Evolutionary conservation across 2,329 filamentous ascomycete species (phyloP), one percentile per base, ranked within the genome.

Genomic region (Neopestalotiopsis sp.): DNA sequence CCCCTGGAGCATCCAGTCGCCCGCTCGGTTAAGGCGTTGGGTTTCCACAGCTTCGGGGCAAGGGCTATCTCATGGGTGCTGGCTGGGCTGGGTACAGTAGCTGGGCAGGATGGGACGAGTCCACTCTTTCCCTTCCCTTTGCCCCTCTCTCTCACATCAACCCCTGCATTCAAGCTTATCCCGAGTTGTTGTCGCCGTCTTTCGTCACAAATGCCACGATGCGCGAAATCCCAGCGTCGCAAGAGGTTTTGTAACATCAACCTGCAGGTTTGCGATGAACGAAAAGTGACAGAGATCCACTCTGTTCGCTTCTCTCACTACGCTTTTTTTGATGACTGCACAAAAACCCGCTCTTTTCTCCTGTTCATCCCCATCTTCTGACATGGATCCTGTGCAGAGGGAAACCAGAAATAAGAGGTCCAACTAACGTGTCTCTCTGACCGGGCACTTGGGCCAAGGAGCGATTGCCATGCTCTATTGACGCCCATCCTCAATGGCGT

Each of bases 401-500:
- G 34, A 12, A 10, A 38, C 24, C 24, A 28, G 2, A 28, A 34
- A 20, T 20, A 34, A 30, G 17, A 20, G 24, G 45, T 6, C 45
- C 10, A 20, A 52, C 45, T 17, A 52, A n/a, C 17, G 7, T 52
- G n/a, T 20, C 30, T 40, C 30, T 40, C 32, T 62, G 59, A 62
- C 59, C 59, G 59, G 59, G 32, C 59, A 62, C 59, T 40, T 40
- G 59, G 59, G 32, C 59, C 59, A 62, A 40, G 24, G 24, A 28
- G 32, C 30, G 30, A 62, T 38, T 34, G n/a, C n/a, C 28, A 62
- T 40, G n/a, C n/a, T 40, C 28, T 62, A 62, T 62, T 38, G 30
- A 34, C 32, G 59, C 28, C 59, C 30, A 34, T 62, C 32, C 17
- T 62, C 30, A 59, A 59, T 59, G 24, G 32, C 59, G 59, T 34